phyloP scores from a whole-genome alignment of 2,329 filamentous ascomycete species.

The Calonectria ilicicola region DNA sequence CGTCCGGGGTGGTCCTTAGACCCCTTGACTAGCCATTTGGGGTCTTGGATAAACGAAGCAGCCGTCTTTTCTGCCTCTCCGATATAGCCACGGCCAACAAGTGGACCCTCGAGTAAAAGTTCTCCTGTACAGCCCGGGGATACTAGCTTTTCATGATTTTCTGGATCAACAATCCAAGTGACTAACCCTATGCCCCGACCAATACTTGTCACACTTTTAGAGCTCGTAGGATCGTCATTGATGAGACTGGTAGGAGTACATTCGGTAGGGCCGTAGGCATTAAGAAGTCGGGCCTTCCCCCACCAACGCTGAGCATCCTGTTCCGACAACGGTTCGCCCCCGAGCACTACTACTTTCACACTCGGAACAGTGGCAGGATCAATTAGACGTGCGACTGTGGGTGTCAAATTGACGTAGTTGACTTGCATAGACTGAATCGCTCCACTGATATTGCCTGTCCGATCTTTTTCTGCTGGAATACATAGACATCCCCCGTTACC shows the following conservation, averaged over 20 bases:
- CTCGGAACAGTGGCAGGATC: not conserved
- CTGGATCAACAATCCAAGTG: conserved; percentile 55
- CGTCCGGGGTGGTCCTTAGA: not conserved
- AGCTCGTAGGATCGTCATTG: conserved; percentile 44
- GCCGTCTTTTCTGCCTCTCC: conserved; percentile 21
- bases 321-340: not conserved
- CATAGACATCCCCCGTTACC: conserved; percentile 59
- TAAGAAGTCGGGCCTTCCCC: not conserved
- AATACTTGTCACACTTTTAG: conserved; percentile 19
- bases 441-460: conserved; percentile 58
- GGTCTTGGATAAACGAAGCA: conserved; percentile 46
- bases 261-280: not conserved
- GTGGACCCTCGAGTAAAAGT: conserved; percentile 11
- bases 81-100: conserved; percentile 26
- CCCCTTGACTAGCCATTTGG: conserved; percentile 56
- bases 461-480: conserved; percentile 63
- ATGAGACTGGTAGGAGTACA: conserved; percentile 34
- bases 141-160: conserved; percentile 35
- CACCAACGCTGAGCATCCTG: not conserved
- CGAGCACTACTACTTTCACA: not conserved
- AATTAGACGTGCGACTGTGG: conserved; percentile 53
- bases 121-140: conserved; percentile 27
- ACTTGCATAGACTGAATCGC: conserved; percentile 55
- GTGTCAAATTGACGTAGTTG: conserved; percentile 50
- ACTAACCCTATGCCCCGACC: conserved; percentile 21